Conservation (phyloP, 2,329 filamentous ascomycete species). For the Balansia obtecta region DNA sequence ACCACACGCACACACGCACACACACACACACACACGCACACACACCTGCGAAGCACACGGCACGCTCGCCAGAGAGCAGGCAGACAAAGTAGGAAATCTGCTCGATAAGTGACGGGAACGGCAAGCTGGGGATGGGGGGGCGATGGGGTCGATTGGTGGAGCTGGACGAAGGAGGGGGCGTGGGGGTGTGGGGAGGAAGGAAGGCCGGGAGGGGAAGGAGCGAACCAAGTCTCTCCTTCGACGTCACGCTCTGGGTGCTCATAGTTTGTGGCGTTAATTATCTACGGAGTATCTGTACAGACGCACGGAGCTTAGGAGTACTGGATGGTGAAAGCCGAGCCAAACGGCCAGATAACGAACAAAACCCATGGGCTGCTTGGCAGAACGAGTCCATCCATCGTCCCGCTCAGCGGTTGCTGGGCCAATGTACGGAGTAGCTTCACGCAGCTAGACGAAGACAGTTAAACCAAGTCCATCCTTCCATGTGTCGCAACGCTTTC, state of each 20-base stretch:
- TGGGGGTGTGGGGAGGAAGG: background rate
- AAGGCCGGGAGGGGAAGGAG: background rate
- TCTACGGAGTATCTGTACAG: no score
- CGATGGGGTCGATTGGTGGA: background rate
- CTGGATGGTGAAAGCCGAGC: no score
- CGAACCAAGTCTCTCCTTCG: no score
- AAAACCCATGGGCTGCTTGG: background rate
- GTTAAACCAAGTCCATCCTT: background rate
- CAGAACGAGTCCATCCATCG: background rate
- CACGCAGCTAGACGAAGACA: background rate
- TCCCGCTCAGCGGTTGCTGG: background rate
- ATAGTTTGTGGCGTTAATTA: no score
- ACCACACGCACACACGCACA: no score
- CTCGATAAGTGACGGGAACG: background rate
- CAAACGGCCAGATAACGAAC: background rate
- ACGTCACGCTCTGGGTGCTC: no score
- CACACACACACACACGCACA: no score
- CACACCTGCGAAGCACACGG: background rate
- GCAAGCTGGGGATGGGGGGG: no score
- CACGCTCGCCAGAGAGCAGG: background rate
- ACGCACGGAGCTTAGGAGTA: no score
- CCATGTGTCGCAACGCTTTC: background rate
- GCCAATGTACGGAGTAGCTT: background rate
- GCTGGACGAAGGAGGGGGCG: background rate
- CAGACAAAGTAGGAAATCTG: background rate